Conservation (phyloP, 2,329 filamentous ascomycete genomes). For the Whalleya microplaca region DNA sequence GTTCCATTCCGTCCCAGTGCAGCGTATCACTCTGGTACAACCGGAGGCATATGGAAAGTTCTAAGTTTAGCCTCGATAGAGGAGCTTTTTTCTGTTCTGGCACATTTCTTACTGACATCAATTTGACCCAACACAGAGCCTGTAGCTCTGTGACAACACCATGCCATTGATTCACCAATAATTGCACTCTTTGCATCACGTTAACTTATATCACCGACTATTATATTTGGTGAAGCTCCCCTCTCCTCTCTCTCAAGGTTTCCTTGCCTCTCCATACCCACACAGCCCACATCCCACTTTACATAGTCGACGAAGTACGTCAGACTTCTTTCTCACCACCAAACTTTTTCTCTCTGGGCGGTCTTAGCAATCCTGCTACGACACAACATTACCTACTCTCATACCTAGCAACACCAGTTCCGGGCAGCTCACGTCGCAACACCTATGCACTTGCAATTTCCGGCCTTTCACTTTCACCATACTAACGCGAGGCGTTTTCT, state of each 20-base stretch:
- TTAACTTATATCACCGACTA: slow-evolving; percentile 18
- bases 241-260: slow-evolving; percentile 18
- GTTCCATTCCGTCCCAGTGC: not conserved
- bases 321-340: slow-evolving; percentile 14
- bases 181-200: slow-evolving; percentile 20
- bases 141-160: slow-evolving; percentile 15
- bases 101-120: slow-evolving; percentile 22
- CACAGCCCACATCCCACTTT: slow-evolving; percentile 19
- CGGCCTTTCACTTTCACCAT: not conserved
- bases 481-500: not conserved
- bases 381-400: not conserved
- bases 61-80: not conserved
- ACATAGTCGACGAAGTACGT: slow-evolving; percentile 17
- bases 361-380: not conserved
- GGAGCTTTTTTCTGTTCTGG: slow-evolving; percentile 9
- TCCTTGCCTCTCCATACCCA: slow-evolving; percentile 12
- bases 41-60: not conserved
- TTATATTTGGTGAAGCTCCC: no score
- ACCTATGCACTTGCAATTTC: not conserved
- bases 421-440: slow-evolving; percentile 1
- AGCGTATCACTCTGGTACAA: not conserved
- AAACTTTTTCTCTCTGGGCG: slow-evolving; percentile 15
- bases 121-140: slow-evolving; percentile 24
- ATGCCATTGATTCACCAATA: slow-evolving; percentile 7
- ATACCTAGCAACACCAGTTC: not conserved